A percentile compares a stretch with the other conserved stretches of the same genome.
These are phyloP conservation scores for Ploettnerulaceae sp. DNA, from an alignment of 2,329 filamentous ascomycete genomes.

Conservation along the genomic window DNA sequence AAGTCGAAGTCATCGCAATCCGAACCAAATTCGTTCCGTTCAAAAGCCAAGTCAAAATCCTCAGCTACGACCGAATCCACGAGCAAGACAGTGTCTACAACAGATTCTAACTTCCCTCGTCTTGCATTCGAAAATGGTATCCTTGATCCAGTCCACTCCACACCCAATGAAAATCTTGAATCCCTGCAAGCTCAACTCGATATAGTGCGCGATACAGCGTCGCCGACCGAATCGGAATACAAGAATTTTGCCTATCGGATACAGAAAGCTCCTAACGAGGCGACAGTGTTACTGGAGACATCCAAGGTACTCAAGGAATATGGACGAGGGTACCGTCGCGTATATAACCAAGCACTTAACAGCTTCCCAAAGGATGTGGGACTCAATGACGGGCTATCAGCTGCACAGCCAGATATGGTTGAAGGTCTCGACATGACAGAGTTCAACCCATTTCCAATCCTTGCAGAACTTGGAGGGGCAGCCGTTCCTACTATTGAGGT, in stretches of 20 bases:
- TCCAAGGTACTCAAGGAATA: constrained; percentile 11
- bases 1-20: constrained; percentile 15
- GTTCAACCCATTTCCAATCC: constrained; percentile 18
- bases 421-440: constrained; percentile 24
- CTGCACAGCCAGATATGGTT: constrained; percentile 31
- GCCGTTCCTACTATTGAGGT: neutral
- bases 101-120: too few relatives aligned
- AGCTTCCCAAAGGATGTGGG: constrained; percentile 26
- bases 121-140: too few relatives aligned
- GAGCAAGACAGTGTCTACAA: too few relatives aligned
- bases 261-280: constrained; percentile 10
- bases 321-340: constrained; percentile 12
- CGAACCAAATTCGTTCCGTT: too few relatives aligned
- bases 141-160: neutral
- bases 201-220: constrained; percentile 5
- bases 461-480: constrained; percentile 12
- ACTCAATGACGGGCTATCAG: constrained; percentile 30
- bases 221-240: constrained; percentile 15
- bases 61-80: too few relatives aligned
- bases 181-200: constrained; percentile 1
- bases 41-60: too few relatives aligned
- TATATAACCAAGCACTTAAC: constrained; percentile 23
- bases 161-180: constrained; percentile 8
- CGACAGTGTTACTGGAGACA: constrained; percentile 12
- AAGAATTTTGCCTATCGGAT: constrained; percentile 4